A percentile compares a stretch with the other conserved stretches of the same genome.
These are phyloP conservation scores for Oryza glaberrima DNA, from an alignment of 176 grass and related monocot species.

Conservation along the genomic window DNA sequence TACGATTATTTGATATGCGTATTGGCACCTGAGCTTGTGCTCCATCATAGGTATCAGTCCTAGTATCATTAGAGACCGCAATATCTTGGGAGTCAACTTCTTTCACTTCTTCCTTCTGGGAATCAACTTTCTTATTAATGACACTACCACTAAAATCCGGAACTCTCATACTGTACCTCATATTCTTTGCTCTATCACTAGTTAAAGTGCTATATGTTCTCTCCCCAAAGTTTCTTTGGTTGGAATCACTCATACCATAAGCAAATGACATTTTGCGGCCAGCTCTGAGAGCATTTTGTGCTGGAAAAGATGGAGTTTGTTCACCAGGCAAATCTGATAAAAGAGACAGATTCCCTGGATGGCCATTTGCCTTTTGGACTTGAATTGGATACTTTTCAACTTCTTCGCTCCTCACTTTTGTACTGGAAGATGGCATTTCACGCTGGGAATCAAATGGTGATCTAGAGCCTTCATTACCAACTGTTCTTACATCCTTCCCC, in stretches of 20 bases:
- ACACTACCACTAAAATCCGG: constrained; percentile 54
- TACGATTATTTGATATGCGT: constrained; percentile 65
- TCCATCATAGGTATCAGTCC: constrained; percentile 44
- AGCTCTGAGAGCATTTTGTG: constrained; percentile 54
- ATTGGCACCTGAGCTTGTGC: constrained; percentile 55
- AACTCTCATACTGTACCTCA: constrained; percentile 66
- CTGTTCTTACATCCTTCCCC: constrained; percentile 48
- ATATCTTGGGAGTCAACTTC: constrained; percentile 66
- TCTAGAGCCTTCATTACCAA: constrained; percentile 40
- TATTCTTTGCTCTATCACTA: constrained; percentile 71
- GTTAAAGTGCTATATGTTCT: constrained; percentile 71
- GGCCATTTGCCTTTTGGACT: constrained; percentile 43
- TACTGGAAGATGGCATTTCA: constrained; percentile 43
- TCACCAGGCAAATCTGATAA: constrained; percentile 46
- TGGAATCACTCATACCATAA: constrained; percentile 60
- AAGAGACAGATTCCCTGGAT: constrained; percentile 33
- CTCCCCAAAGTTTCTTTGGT: constrained; percentile 59
- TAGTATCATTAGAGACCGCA: constrained; percentile 42
- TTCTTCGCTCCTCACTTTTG: constrained; percentile 40
- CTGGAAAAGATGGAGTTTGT: constrained; percentile 49
- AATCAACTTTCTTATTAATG: constrained; percentile 50
- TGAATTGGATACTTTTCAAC: constrained; percentile 49
- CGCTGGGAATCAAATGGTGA: constrained; percentile 29
- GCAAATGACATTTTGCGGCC: constrained; percentile 86
- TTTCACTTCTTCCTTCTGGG: constrained; percentile 75